A percentile compares a stretch with the other conserved stretches of the same genome.
phyloP scores from a whole-genome alignment of 257 asterid genomes.

The Verbena officinalis region DNA sequence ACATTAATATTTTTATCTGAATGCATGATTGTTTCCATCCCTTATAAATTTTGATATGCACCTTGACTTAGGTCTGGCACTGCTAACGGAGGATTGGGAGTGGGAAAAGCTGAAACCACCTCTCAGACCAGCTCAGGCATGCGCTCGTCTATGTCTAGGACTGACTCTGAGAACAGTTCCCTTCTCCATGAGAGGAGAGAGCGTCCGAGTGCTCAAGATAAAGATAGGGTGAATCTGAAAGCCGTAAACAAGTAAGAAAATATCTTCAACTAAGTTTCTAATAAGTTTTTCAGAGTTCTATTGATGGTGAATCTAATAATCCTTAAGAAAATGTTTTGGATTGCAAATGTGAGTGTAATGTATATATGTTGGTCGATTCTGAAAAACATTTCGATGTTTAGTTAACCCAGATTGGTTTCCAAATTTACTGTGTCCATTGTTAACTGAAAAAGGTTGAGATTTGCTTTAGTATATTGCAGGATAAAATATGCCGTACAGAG shows the following conservation, averaged over 20 bases:
- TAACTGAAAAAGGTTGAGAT: slow-evolving; percentile 12
- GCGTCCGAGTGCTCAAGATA: slow-evolving; percentile 64
- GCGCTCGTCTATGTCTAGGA: slow-evolving; percentile 66
- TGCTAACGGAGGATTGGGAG: slow-evolving; percentile 61
- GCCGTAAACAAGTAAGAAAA: slow-evolving; percentile 67
- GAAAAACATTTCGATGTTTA: slow-evolving; percentile 14
- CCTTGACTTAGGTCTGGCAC: slow-evolving; percentile 57
- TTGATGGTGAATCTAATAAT: neutral
- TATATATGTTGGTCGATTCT: neutral
- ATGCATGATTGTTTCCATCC: slow-evolving; percentile 9
- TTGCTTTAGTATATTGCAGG: slow-evolving; percentile 25
- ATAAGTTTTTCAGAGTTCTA: neutral
- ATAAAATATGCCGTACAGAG: slow-evolving; percentile 4
- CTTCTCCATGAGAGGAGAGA: slow-evolving; percentile 78
- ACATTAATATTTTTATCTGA: slow-evolving; percentile 1
- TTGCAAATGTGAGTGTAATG: neutral
- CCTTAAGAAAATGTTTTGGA: neutral
- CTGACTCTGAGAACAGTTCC: slow-evolving; percentile 67
- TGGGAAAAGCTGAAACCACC: slow-evolving; percentile 65
- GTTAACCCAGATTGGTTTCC: slow-evolving; percentile 15
- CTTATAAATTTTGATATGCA: slow-evolving; percentile 33
- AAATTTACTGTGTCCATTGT: neutral
- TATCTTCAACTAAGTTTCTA: slow-evolving; percentile 16
- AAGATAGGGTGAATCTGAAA: slow-evolving; percentile 71
- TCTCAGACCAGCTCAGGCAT: slow-evolving; percentile 62